Evolutionary conservation across 2,329 filamentous ascomycete genomes (phyloP).

Genomic region (Talaromyces funiculosus): DNA sequence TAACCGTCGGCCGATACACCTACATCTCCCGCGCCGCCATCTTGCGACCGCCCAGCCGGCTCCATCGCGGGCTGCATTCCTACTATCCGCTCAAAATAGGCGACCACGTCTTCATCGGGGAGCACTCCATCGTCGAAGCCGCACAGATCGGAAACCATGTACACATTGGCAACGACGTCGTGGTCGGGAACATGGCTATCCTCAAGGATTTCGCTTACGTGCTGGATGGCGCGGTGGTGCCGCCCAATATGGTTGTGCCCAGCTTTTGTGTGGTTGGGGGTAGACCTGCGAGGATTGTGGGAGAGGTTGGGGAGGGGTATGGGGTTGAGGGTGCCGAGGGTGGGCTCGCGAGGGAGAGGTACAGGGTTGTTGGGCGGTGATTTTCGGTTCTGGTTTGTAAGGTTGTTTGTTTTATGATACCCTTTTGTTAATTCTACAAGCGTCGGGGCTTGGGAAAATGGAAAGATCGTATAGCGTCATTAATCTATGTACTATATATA

Average conservation of each 20-base stretch:
- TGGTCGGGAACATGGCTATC: constrained; percentile 79
- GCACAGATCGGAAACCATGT: constrained; percentile 81
- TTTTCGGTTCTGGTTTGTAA: neutral
- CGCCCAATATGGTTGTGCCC: constrained; percentile 83
- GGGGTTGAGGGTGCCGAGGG: constrained; percentile 42
- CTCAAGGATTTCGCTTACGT: constrained; percentile 91
- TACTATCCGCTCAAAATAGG: constrained; percentile 73
- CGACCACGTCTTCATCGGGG: constrained; percentile 87
- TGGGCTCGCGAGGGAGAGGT: constrained; percentile 36
- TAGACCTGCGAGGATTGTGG: constrained; percentile 70
- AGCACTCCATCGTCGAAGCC: constrained; percentile 69
- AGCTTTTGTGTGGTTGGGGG: constrained; percentile 90
- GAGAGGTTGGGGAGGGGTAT: constrained; percentile 59
- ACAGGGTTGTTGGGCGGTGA: constrained; percentile 34
- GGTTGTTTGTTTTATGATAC: constrained; percentile 4
- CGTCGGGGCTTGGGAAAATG: neutral
- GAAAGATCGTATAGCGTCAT: neutral
- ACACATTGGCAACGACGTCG: constrained; percentile 70
- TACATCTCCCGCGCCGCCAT: constrained; percentile 75
- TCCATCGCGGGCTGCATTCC: constrained; percentile 62
- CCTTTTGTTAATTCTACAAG: no score
- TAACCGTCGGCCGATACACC: constrained; percentile 86
- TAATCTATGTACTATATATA: neutral
- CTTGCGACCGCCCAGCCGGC: constrained; percentile 73
- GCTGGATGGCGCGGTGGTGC: constrained; percentile 75